Conservation (phyloP, 352 stramenopile species). For the Peronospora destructor region DNA sequence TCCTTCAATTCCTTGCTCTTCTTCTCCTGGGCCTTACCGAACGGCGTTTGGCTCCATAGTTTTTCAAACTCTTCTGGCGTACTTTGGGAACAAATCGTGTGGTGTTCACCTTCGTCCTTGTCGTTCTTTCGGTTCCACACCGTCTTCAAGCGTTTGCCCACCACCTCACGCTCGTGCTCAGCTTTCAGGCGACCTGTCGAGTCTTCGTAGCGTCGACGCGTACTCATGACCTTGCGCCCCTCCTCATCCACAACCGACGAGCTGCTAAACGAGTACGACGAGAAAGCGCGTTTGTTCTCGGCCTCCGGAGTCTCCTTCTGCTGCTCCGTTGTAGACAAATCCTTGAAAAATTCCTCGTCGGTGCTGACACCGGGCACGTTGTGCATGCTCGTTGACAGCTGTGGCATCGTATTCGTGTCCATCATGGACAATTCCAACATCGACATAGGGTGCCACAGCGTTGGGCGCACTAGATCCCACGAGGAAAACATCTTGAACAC, state of each 20-base stretch:
- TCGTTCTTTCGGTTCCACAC: slow-evolving; percentile 64
- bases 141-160: slow-evolving; percentile 56
- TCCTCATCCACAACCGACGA: slow-evolving; percentile 69
- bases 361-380: slow-evolving; percentile 32
- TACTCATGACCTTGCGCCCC: slow-evolving; percentile 53
- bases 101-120: slow-evolving; percentile 60
- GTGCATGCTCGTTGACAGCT: slow-evolving; percentile 32
- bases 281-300: slow-evolving; percentile 38
- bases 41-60: slow-evolving; percentile 63
- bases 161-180: slow-evolving; percentile 68
- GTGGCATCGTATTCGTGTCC: slow-evolving; percentile 50
- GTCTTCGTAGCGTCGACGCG: slow-evolving; percentile 78
- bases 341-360: slow-evolving; percentile 82
- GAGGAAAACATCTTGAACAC: slow-evolving; percentile 42
- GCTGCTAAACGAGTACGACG: slow-evolving; percentile 72
- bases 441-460: slow-evolving; percentile 73
- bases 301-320: neutral
- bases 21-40: slow-evolving; percentile 60
- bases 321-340: slow-evolving; percentile 41
- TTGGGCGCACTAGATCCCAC: slow-evolving; percentile 74
- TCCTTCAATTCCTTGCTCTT: slow-evolving; percentile 50
- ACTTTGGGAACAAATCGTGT: slow-evolving; percentile 49
- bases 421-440: slow-evolving; percentile 80
- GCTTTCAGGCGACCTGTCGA: slow-evolving; percentile 75
- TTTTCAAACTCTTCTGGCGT: slow-evolving; percentile 65